Evolutionary conservation across 345 rosid genomes (phyloP), one percentile per base, ranked within the genome.

Genomic region (Psidium guajava): DNA sequence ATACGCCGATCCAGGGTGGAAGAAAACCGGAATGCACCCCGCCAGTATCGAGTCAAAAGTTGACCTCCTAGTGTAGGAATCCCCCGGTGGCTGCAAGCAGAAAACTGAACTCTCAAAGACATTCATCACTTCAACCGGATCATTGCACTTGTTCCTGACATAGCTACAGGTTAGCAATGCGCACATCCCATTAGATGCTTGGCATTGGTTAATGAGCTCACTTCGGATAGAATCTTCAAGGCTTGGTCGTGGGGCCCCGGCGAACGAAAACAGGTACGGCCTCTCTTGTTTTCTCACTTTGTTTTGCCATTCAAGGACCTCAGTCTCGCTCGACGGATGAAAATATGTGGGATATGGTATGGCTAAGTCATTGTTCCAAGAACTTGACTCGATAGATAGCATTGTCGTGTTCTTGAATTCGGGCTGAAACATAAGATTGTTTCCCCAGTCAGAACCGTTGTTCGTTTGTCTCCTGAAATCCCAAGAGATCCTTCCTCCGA

Each of bases 301-400:
- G 42, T 90, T 64, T 58, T 94, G 95, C 97, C 96, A 94, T 5
- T 27, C 77, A 6, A 54, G 14, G 8, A 93, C 87, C 83, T 93
- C 90, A 1, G 16, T 13, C 51, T 59, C 16, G 21, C 86, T 88
- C 10, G 86, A 59, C 1, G 97, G 96, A 80, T 94, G 96, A 86
- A 94, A 93, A 75, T 91, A 91, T 1, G 95, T 91, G 1, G 95
- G 97, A 81, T 93, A 94, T 58, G 97, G 97, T 21, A 93, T 86
- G 0, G 92, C 92, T 2, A 91, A 86, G 36, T 94, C 96, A 64
- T 94, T 93, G 85, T 85, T 87, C 87, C 87, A 88, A 8, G 86
- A 86, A 54, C 47, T 90, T 3, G 92, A 84, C 88, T 94, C 95
- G n/a, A 93, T 89, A 5, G 94, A 58, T 36, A 94, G 86, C 88